A percentile compares a stretch with the other conserved stretches of the same genome.
phyloP scores from a whole-genome alignment of 345 rosid genomes.

The Lepidium sativum region DNA sequence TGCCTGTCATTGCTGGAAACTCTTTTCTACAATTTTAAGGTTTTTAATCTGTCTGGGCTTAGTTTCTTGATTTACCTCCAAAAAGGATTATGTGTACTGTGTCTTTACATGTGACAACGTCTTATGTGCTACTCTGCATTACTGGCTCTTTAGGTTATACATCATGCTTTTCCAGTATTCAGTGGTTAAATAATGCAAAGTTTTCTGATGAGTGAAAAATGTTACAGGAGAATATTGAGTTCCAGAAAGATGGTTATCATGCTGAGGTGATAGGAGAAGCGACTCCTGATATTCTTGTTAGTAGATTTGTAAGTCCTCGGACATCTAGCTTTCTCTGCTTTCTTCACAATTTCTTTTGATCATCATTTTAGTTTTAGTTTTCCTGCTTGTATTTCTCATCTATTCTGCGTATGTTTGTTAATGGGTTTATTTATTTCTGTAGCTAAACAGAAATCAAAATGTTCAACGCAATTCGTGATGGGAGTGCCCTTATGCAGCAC shows the following conservation, averaged over 20 bases:
- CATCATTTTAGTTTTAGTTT: neutral
- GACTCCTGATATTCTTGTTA: conserved; percentile 82
- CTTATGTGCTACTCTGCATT: neutral
- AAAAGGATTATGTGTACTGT: neutral
- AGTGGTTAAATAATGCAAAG: neutral
- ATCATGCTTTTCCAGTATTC: neutral
- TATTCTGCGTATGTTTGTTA: neutral
- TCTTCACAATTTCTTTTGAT: neutral
- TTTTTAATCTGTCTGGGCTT: neutral
- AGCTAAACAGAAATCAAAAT: conserved; percentile 69
- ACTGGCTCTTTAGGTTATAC: neutral
- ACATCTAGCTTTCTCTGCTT: neutral
- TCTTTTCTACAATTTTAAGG: neutral
- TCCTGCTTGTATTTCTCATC: neutral
- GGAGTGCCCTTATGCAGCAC: conserved; percentile 95
- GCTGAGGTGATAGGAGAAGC: conserved; percentile 83
- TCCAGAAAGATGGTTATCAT: conserved; percentile 64
- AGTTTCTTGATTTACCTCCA: neutral
- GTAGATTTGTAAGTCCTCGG: conserved; percentile 68
- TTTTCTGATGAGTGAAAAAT: neutral
- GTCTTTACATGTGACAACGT: neutral
- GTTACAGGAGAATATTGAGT: conserved; percentile 52
- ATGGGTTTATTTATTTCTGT: neutral
- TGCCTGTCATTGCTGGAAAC: neutral
- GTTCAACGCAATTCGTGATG: conserved; percentile 81